Percentiles rank a stretch among this genome's conserved stretches.
Evolutionary conservation across 78 protist species (phyloP).

Genomic region (Dictyostelium discoideum): DNA sequence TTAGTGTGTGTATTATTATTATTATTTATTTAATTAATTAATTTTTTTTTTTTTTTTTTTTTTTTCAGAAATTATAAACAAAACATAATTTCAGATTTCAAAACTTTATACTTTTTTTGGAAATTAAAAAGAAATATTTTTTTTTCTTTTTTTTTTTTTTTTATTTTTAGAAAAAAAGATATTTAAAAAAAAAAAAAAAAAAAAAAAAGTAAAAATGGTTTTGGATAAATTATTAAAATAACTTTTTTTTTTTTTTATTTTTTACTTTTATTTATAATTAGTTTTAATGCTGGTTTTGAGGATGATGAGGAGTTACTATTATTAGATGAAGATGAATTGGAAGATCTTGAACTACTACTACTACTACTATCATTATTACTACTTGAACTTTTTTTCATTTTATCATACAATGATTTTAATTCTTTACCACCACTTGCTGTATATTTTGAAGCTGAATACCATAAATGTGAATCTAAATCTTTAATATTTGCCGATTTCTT

Average conservation of each 20-base stretch:
- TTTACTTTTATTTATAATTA: constrained; percentile 10
- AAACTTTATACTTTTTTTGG: no score
- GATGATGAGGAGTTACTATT: constrained; percentile 3
- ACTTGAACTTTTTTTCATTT: constrained; percentile 39
- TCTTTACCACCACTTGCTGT: constrained; percentile 69
- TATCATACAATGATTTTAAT: constrained; percentile 34
- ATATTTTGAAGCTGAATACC: constrained; percentile 56
- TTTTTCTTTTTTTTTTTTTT: background rate
- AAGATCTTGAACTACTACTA: background rate
- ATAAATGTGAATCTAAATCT: constrained; percentile 35
- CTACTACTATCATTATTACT: background rate
- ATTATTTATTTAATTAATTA: no score
- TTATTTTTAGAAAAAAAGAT: background rate
- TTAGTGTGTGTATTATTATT: no score
- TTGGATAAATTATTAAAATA: background rate
- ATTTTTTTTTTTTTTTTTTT: background rate
- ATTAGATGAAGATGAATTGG: background rate
- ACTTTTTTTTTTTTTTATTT: background rate
- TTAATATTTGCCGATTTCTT: background rate
- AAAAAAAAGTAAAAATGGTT: background rate
- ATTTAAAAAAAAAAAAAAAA: background rate
- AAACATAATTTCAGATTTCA: no score
- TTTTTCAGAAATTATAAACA: background rate
- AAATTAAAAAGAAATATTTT: no score
- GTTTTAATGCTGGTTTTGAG: constrained; percentile 4